phyloP scores from a whole-genome alignment of 768 basidiomycete species.

The Epithele typhae region DNA sequence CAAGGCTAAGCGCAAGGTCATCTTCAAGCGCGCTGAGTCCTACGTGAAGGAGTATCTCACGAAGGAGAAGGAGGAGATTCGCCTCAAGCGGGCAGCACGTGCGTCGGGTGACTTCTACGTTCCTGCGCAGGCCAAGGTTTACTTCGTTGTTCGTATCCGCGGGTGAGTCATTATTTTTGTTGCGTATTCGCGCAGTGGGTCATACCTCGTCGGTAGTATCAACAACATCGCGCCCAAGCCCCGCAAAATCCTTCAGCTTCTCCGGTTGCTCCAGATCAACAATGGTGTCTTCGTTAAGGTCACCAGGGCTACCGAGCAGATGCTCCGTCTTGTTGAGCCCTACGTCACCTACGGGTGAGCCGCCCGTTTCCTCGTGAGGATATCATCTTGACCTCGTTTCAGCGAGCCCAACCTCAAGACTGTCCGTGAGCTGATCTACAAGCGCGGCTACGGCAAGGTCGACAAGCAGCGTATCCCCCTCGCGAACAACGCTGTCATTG shows the following conservation, averaged over 20 bases:
- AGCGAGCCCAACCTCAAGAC: conserved; percentile 97
- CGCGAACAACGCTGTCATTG: conserved; percentile 90
- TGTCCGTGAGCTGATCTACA: conserved; percentile 97
- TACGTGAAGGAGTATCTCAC: conserved; percentile 96
- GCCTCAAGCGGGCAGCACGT: conserved; percentile 90
- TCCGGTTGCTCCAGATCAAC: conserved; percentile 99
- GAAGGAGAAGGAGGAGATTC: conserved; percentile 95
- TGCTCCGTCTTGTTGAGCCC: conserved; percentile 96
- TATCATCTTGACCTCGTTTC: no score
- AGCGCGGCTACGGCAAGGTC: conserved; percentile 99
- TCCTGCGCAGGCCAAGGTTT: conserved; percentile 93
- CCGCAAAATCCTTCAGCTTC: conserved; percentile 97
- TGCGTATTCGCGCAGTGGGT: background rate
- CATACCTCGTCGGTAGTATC: conserved; percentile 59
- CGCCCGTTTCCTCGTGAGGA: background rate
- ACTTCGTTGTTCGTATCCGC: conserved; percentile 96
- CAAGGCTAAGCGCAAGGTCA: conserved; percentile 90
- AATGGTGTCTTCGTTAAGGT: conserved; percentile 98
- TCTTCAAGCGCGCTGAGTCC: conserved; percentile 98
- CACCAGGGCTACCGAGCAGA: conserved; percentile 93
- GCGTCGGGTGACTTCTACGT: conserved; percentile 96
- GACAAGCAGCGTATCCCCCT: conserved; percentile 97
- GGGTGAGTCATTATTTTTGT: conserved; percentile 55
- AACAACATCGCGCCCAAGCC: conserved; percentile 99
- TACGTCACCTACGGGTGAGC: conserved; percentile 94